These are phyloP conservation scores for Pyrenophora seminiperda DNA, from an alignment of 2,329 filamentous ascomycete species.

Conservation along the genomic window DNA sequence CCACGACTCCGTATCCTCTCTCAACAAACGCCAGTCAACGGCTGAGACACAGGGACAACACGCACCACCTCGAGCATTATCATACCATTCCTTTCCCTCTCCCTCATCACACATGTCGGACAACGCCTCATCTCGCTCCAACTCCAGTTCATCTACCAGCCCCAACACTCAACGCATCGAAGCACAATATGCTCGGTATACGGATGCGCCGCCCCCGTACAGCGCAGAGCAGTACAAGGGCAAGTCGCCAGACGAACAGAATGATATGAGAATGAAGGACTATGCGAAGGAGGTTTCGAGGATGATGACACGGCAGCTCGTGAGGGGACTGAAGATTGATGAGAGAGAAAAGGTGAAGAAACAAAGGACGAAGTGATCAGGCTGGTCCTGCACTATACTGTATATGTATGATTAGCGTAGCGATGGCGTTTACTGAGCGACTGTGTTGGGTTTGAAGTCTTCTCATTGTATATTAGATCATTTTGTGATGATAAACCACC, in stretches of 20 bases:
- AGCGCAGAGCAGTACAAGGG: conserved; percentile 30
- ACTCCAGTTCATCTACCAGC: conserved; percentile 10
- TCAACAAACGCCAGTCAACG: conserved; percentile 9
- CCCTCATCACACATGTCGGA: conserved; percentile 12
- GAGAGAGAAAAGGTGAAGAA: conserved; percentile 13
- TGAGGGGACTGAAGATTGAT: conserved; percentile 25
- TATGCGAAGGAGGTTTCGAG: conserved; percentile 37
- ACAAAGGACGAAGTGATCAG: conserved; percentile 1
- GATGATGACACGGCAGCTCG: conserved; percentile 35
- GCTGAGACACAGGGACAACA: neutral
- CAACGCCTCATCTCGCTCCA: conserved; percentile 5
- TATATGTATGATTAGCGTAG: conserved; percentile 6
- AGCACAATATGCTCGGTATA: conserved; percentile 26
- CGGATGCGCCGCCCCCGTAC: conserved; percentile 30
- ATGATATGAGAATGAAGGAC: conserved; percentile 29
- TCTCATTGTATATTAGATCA: neutral
- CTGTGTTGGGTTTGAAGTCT: neutral
- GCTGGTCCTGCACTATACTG: conserved; percentile 1
- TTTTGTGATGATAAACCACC: no score
- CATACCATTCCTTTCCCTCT: conserved; percentile 22
- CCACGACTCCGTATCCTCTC: conserved; percentile 25
- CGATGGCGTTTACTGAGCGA: conserved; percentile 2
- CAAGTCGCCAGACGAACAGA: conserved; percentile 30
- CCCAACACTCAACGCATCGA: conserved; percentile 17
- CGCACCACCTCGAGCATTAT: neutral